These are phyloP conservation scores for Trametes elegans DNA, from an alignment of 768 basidiomycete species.

Conservation along the genomic window DNA sequence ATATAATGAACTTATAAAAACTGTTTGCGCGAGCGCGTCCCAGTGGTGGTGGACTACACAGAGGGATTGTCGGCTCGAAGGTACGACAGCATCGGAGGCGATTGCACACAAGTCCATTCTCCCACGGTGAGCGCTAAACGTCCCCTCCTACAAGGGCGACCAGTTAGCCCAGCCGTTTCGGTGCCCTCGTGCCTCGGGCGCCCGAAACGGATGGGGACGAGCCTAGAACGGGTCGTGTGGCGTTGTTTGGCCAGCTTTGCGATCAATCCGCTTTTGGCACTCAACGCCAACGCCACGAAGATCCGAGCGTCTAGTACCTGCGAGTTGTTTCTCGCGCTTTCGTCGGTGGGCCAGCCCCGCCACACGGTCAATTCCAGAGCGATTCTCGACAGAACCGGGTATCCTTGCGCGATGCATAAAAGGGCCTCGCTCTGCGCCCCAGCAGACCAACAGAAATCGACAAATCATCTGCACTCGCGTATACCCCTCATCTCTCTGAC, in stretches of 20 bases:
- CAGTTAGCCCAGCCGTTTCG: no score
- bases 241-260: not conserved
- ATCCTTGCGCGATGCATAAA: not conserved
- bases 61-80: no score
- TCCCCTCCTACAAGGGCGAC: no score
- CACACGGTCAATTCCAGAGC: not conserved
- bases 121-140: no score
- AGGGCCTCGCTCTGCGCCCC: not conserved
- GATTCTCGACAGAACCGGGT: not conserved
- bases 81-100: no score
- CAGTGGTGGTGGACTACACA: no score
- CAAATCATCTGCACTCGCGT: not conserved
- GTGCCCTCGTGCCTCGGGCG: no score
- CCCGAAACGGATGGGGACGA: no score
- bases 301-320: not conserved
- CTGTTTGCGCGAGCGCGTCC: no score
- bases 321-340: not conserved
- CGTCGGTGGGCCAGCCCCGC: not conserved
- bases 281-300: not conserved
- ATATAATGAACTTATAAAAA: no score
- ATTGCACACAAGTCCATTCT: no score
- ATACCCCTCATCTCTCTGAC: not conserved
- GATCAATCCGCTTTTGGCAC: not conserved
- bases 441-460: not conserved
- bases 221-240: no score